Evolutionary conservation across 129 eudicot genomes (phyloP).

Genomic region (Silybum marianum): DNA sequence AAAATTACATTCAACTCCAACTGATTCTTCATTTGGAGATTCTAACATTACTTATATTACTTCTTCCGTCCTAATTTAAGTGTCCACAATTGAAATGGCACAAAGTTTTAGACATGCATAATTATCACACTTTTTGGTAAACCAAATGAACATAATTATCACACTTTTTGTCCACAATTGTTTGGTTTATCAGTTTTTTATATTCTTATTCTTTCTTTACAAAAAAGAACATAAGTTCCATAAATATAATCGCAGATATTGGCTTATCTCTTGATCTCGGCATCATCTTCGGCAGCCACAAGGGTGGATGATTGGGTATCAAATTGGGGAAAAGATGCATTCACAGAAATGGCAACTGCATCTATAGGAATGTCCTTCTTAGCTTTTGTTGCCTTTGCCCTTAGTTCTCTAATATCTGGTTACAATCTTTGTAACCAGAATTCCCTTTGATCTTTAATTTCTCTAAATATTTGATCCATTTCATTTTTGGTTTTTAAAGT

Average conservation of each 20-base stretch:
- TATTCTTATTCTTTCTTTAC: neutral
- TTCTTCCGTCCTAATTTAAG: too few species aligned
- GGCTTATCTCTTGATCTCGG: conserved; percentile 91
- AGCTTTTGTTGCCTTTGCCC: conserved; percentile 78
- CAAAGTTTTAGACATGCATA: too few species aligned
- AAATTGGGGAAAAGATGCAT: conserved; percentile 92
- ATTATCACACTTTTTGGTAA: too few species aligned
- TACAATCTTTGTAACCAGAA: conserved; percentile 73
- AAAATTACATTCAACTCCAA: neutral
- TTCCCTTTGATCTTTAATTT: conserved; percentile 34
- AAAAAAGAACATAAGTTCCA: neutral
- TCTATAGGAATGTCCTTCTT: conserved; percentile 84
- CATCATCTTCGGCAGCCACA: conserved; percentile 93
- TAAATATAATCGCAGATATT: conserved; percentile 47
- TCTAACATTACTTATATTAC: neutral
- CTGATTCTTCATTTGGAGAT: neutral
- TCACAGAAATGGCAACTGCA: conserved; percentile 89
- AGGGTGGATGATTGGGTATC: conserved; percentile 88
- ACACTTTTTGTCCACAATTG: too few species aligned
- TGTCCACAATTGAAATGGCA: too few species aligned
- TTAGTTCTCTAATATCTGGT: conserved; percentile 81
- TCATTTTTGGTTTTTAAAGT: neutral
- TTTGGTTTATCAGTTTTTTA: neutral
- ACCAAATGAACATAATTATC: too few species aligned
- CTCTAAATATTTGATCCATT: conserved; percentile 10